Percentiles rank a stretch among this genome's conserved stretches.
These are phyloP conservation scores for Dalechampia spathulata DNA, from an alignment of 441 rosid genomes.

Conservation along the genomic window DNA sequence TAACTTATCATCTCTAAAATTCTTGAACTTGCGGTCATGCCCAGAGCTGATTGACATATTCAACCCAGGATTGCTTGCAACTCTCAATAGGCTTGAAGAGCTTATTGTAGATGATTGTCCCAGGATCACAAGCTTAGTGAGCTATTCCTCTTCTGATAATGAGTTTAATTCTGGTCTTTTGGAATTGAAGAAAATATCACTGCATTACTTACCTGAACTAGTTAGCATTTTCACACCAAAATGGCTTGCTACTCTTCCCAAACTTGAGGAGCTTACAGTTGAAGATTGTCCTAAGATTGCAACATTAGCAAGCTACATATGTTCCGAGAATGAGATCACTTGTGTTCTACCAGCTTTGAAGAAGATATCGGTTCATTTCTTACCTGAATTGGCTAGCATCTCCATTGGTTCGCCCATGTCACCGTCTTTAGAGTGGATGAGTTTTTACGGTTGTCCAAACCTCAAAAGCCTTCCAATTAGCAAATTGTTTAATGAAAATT, in stretches of 20 bases:
- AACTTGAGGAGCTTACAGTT: too few relatives aligned
- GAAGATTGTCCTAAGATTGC: too few relatives aligned
- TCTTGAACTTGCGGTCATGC: slow-evolving; percentile 11
- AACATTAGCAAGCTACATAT: too few relatives aligned
- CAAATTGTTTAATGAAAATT: not conserved
- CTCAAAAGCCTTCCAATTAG: slow-evolving; percentile 1
- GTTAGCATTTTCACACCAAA: too few relatives aligned
- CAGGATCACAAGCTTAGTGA: slow-evolving; percentile 5
- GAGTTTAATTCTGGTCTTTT: not conserved
- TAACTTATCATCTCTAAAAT: slow-evolving; percentile 4
- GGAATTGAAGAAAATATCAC: slow-evolving; percentile 10
- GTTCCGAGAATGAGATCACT: too few relatives aligned
- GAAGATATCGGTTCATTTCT: too few relatives aligned
- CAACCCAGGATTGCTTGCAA: slow-evolving; percentile 1
- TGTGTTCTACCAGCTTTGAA: too few relatives aligned
- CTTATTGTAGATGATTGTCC: slow-evolving; percentile 18
- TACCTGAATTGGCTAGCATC: slow-evolving; percentile 12
- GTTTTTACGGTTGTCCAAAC: slow-evolving; percentile 17
- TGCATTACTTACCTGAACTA: slow-evolving; percentile 17
- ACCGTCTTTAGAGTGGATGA: slow-evolving; percentile 13
- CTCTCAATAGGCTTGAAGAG: slow-evolving; percentile 11
- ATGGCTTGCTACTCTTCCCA: too few relatives aligned
- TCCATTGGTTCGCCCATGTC: slow-evolving; percentile 10
- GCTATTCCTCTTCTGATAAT: not conserved
- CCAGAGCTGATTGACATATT: slow-evolving; percentile 16